A percentile compares a stretch with the other conserved stretches of the same genome.
Conservation (phyloP, 2,329 filamentous ascomycete species). For the Zymoseptoria passerinii region DNA sequence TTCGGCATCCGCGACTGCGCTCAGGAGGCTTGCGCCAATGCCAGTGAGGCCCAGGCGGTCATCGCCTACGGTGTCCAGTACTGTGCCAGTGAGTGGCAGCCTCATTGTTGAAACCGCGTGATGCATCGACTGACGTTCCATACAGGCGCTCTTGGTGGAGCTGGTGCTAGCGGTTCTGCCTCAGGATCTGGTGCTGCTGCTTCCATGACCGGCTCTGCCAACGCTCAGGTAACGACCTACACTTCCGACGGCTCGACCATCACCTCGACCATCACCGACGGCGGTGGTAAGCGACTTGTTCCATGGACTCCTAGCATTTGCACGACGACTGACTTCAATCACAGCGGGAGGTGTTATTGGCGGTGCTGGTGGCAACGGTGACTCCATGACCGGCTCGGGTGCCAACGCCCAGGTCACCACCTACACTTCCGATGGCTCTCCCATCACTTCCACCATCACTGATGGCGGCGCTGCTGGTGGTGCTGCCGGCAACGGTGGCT, state of each 20-base stretch:
- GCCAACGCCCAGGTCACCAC: not conserved
- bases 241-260: conserved; percentile 30
- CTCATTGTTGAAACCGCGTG: not conserved
- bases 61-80: conserved; percentile 29
- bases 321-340: not conserved
- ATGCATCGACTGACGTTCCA: not conserved
- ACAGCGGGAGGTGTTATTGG: conserved; percentile 7
- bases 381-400: conserved; percentile 23
- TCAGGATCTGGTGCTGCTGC: conserved; percentile 1
- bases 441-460: conserved; percentile 4
- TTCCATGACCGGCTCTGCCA: conserved; percentile 6
- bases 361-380: conserved; percentile 18
- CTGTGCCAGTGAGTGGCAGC: conserved; percentile 23
- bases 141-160: conserved; percentile 2
- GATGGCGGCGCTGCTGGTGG: conserved; percentile 10
- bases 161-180: conserved; percentile 5
- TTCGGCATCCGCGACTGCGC: conserved; percentile 34
- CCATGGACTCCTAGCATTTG: not conserved
- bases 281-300: conserved; percentile 6
- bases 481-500: conserved; percentile 7
- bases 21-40: conserved; percentile 26
- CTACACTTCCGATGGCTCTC: conserved; percentile 3
- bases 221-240: conserved; percentile 23
- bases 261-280: conserved; percentile 20
- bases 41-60: conserved; percentile 25